These are phyloP conservation scores for Naganishia friedmannii DNA, from an alignment of 768 basidiomycete genomes.

Conservation along the genomic window DNA sequence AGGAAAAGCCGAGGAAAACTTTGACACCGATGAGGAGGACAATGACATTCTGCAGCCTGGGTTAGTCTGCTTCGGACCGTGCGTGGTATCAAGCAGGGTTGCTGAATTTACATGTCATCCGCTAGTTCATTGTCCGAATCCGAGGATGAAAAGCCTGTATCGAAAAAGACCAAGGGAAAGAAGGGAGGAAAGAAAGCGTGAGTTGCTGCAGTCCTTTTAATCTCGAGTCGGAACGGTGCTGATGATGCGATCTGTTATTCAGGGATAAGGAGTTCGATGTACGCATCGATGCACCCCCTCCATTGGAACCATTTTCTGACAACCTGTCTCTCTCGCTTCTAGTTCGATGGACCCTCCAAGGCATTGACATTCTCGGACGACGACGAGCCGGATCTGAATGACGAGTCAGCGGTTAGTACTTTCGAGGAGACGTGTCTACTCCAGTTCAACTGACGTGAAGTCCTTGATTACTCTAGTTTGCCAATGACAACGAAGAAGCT, in stretches of 20 bases:
- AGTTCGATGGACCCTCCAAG: conserved; percentile 2
- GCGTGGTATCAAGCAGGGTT: background rate
- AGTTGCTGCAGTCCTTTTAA: conserved; percentile 13
- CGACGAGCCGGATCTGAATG: conserved; percentile 31
- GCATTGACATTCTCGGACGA: conserved; percentile 33
- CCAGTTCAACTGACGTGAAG: background rate
- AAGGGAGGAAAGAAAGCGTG: conserved; percentile 41
- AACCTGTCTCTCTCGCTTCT: too few relatives aligned
- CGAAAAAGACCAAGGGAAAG: conserved; percentile 44
- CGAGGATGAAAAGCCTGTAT: conserved; percentile 42
- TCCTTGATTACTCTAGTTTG: conserved; percentile 10
- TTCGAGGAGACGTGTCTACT: background rate
- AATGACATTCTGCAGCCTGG: conserved; percentile 21
- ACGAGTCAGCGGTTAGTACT: conserved; percentile 30
- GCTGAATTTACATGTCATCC: background rate
- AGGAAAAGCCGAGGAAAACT: conserved; percentile 41
- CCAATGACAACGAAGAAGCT: conserved; percentile 23
- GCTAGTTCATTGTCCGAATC: conserved; percentile 38
- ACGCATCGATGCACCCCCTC: background rate
- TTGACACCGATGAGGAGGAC: conserved; percentile 42
- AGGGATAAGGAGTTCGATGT: background rate
- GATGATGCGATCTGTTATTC: background rate
- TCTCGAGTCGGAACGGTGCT: background rate
- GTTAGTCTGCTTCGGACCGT: background rate
- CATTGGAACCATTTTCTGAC: background rate